Percentiles rank a stretch among this genome's conserved stretches.
phyloP scores from a whole-genome alignment of 495 filamentous ascomycete species.

The Talaromyces borbonicus region DNA sequence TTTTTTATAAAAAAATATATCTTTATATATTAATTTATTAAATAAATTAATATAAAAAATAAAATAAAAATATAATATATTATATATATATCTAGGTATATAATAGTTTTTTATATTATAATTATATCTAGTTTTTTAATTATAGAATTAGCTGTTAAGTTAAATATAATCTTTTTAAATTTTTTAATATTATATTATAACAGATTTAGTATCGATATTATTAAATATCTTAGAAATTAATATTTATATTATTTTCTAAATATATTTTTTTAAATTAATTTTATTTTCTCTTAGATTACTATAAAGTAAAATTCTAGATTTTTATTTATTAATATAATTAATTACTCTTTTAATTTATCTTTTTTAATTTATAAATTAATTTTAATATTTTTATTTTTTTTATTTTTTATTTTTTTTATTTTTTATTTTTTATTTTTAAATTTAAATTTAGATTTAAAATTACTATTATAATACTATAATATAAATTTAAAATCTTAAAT shows the following conservation, averaged over 20 bases:
- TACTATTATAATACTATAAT: neutral
- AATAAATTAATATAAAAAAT: slow-evolving; percentile 6
- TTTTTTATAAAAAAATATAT: neutral
- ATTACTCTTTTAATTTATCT: neutral
- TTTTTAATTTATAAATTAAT: neutral
- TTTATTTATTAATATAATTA: neutral
- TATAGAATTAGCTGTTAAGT: neutral
- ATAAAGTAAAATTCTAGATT: neutral
- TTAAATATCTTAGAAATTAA: neutral
- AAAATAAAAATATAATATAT: too few relatives aligned
- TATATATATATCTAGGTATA: slow-evolving; percentile 5
- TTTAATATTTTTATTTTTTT: neutral
- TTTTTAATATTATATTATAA: slow-evolving; percentile 7
- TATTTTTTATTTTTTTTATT: neutral
- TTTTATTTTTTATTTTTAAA: neutral
- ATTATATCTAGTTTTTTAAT: slow-evolving; percentile 8
- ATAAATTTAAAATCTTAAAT: slow-evolving; percentile 1
- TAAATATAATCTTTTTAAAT: too few relatives aligned
- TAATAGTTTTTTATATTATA: slow-evolving; percentile 6
- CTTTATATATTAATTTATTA: neutral
- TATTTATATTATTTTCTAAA: neutral
- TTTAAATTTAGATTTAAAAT: neutral
- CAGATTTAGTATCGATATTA: slow-evolving; percentile 10
- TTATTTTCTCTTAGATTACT: neutral
- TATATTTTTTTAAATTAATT: neutral